Evolutionary conservation across 805 yeast species (phyloP).

Genomic region (Tetrapisispora nanseiensis): DNA sequence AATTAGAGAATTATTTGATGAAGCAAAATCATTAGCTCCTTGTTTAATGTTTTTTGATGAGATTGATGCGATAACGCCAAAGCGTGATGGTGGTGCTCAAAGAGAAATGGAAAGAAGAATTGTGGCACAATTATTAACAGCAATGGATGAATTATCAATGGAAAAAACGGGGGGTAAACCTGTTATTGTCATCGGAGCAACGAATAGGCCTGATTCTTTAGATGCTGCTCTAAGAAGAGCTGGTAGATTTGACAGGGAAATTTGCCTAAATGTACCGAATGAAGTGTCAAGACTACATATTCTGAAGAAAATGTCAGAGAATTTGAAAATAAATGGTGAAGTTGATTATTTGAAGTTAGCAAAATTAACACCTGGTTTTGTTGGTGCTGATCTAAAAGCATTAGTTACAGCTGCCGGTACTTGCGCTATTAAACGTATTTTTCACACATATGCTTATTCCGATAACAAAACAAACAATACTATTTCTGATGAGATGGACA

Average conservation of each 20-base stretch:
- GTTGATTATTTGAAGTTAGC: slow-evolving; percentile 70
- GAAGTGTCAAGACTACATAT: slow-evolving; percentile 73
- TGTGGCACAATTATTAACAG: slow-evolving; percentile 88
- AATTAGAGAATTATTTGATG: slow-evolving; percentile 84
- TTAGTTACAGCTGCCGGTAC: slow-evolving; percentile 92
- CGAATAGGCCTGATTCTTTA: slow-evolving; percentile 90
- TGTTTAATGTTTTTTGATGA: slow-evolving; percentile 91
- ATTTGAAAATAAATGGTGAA: slow-evolving; percentile 55
- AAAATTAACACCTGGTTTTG: slow-evolving; percentile 92
- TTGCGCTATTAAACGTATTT: slow-evolving; percentile 85
- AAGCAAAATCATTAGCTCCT: slow-evolving; percentile 84
- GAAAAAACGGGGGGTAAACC: slow-evolving; percentile 90
- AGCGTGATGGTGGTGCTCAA: slow-evolving; percentile 89
- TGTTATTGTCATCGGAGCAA: slow-evolving; percentile 90
- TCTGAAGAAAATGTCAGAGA: slow-evolving; percentile 59
- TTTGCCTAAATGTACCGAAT: slow-evolving; percentile 88
- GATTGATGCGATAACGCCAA: slow-evolving; percentile 96
- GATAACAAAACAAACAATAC: slow-evolving; percentile 15
- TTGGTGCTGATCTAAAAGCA: slow-evolving; percentile 94
- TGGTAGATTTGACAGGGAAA: slow-evolving; percentile 93
- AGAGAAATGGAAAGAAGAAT: slow-evolving; percentile 96
- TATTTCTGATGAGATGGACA: slow-evolving; percentile 23
- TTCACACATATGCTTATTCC: slow-evolving; percentile 38
- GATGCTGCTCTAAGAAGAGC: slow-evolving; percentile 94
- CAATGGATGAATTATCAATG: slow-evolving; percentile 85